Percentiles rank a stretch among this genome's conserved stretches.
phyloP scores from a whole-genome alignment of 2,329 filamentous ascomycete genomes.

The Aureobasidium subglaciale region DNA sequence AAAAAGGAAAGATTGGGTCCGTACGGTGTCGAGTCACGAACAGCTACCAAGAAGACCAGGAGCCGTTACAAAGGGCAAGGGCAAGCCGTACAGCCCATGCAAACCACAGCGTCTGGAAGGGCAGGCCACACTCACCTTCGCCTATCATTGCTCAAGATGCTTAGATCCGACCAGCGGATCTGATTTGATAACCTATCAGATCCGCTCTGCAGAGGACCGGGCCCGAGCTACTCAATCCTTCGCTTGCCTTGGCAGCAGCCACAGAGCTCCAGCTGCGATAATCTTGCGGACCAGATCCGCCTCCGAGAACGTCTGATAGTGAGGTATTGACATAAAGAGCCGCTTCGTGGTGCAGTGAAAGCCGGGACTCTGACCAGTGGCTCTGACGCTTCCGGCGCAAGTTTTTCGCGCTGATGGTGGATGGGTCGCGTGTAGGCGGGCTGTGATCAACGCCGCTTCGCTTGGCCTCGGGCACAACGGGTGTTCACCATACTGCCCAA shows the following conservation, averaged over 20 bases:
- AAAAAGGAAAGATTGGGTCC: neutral
- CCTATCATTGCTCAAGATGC: neutral
- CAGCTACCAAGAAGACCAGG: neutral
- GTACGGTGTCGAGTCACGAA: neutral
- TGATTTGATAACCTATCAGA: slow-evolving; percentile 10
- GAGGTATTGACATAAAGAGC: too few relatives aligned
- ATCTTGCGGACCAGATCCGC: slow-evolving; percentile 8
- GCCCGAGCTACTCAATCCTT: slow-evolving; percentile 8
- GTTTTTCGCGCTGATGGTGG: neutral
- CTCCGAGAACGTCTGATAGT: too few relatives aligned
- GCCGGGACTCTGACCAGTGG: neutral
- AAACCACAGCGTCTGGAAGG: neutral
- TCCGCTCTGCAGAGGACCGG: neutral
- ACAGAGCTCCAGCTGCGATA: slow-evolving; percentile 5
- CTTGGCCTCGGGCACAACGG: too few relatives aligned
- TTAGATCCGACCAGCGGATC: slow-evolving; percentile 6
- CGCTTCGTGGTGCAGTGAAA: too few relatives aligned
- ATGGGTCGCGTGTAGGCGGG: neutral
- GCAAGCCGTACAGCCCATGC: neutral
- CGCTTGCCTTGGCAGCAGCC: slow-evolving; percentile 5
- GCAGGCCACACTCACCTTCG: neutral
- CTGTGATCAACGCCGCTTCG: neutral
- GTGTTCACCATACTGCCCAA: too few relatives aligned
- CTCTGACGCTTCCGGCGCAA: neutral
- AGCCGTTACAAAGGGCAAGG: neutral